phyloP scores from a whole-genome alignment of 176 grass and related monocot genomes.

The Elaeis guineensis region DNA sequence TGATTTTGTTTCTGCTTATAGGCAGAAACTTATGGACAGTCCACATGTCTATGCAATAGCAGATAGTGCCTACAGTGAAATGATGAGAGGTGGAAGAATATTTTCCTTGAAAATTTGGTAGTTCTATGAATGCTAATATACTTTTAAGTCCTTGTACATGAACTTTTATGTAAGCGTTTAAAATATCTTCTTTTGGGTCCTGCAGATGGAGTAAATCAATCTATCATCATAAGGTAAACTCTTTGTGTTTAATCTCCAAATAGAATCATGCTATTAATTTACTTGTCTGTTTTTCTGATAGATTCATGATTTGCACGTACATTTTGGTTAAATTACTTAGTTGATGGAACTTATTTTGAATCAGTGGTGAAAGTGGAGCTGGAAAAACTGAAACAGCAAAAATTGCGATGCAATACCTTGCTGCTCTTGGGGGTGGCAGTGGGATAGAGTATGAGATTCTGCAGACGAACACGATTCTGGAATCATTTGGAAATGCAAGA shows the following conservation, averaged over 20 bases:
- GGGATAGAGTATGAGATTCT: constrained; percentile 98
- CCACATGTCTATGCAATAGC: constrained; percentile 99
- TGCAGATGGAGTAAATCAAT: constrained; percentile 98
- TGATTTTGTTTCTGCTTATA: constrained; percentile 76
- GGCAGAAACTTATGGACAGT: constrained; percentile 58
- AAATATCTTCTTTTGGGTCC: too few species aligned
- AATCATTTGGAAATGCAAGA: constrained; percentile 99
- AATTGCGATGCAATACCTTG: constrained; percentile 97
- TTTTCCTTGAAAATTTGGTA: constrained; percentile 8
- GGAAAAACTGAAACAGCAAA: constrained; percentile 99
- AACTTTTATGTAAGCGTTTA: too few species aligned
- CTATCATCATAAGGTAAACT: constrained; percentile 86
- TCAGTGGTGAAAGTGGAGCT: constrained; percentile 96
- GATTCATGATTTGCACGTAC: too few species aligned
- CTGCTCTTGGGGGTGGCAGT: constrained; percentile 85
- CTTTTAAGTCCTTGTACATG: constrained; percentile 8
- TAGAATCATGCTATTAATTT: too few species aligned
- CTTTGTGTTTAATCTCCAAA: too few species aligned
- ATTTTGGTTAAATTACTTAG: too few species aligned
- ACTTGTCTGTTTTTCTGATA: too few species aligned
- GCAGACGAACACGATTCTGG: constrained; percentile 91
- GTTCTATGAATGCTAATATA: constrained; percentile 2
- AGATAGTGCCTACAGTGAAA: constrained; percentile 77
- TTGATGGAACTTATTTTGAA: not conserved
- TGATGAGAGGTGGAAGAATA: constrained; percentile 65